phyloP scores from a whole-genome alignment of 805 yeast species.

The Zygosaccharomyces siamensis region DNA sequence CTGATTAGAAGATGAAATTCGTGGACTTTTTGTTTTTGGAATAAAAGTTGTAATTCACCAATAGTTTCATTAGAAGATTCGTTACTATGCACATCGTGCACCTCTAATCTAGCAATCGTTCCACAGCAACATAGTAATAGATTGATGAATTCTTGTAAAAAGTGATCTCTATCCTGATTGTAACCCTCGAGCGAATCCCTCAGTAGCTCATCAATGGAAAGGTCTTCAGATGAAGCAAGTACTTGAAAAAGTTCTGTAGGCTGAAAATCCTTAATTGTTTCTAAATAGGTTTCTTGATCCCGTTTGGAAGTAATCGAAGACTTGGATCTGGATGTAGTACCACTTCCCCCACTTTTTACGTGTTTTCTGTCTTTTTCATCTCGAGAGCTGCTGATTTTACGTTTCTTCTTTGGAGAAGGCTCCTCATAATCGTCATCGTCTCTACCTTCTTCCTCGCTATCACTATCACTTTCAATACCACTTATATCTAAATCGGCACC shows the following conservation, averaged over 20 bases:
- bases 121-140: conserved; percentile 69
- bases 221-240: conserved; percentile 43
- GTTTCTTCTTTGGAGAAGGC: conserved; percentile 18
- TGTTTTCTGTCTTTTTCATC: conserved; percentile 8
- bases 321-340: conserved; percentile 1
- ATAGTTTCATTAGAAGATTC: conserved; percentile 72
- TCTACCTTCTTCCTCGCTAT: conserved; percentile 23
- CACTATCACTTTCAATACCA: conserved; percentile 12
- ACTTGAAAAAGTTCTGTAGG: conserved; percentile 49
- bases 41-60: conserved; percentile 61
- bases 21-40: conserved; percentile 55
- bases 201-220: conserved; percentile 49
- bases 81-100: conserved; percentile 67
- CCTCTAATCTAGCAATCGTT: conserved; percentile 57
- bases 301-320: conserved; percentile 17
- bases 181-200: conserved; percentile 56
- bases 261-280: conserved; percentile 41
- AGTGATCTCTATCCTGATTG: conserved; percentile 39
- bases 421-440: conserved; percentile 31
- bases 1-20: conserved; percentile 65
- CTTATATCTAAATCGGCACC: conserved; percentile 16
- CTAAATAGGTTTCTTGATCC: conserved; percentile 33
- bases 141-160: conserved; percentile 62
- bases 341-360: background rate
- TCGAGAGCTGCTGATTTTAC: conserved; percentile 6